phyloP scores from a whole-genome alignment of 768 basidiomycete species.

The Coprinopsis cinerea region DNA sequence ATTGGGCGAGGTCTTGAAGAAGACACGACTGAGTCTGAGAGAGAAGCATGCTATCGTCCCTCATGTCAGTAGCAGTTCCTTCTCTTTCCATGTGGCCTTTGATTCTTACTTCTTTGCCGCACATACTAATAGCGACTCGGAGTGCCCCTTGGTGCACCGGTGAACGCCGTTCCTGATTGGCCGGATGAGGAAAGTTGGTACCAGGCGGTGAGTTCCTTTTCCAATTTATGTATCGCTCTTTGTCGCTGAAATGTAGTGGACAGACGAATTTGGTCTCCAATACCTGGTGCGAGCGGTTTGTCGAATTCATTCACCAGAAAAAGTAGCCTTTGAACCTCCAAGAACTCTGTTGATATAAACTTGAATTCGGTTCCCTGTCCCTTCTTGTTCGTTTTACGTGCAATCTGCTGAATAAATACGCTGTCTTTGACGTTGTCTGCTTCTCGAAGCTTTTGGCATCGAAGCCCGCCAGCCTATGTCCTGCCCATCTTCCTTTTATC shows the following conservation, averaged over 20 bases:
- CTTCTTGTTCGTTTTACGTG: too few relatives aligned
- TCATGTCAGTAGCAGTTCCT: conserved; percentile 25
- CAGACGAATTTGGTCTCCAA: background rate
- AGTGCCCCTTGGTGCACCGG: conserved; percentile 20
- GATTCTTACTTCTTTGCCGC: background rate
- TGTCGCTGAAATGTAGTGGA: background rate
- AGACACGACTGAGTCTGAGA: conserved; percentile 20
- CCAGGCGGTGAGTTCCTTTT: background rate
- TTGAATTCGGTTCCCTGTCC: too few relatives aligned
- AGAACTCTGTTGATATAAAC: too few relatives aligned
- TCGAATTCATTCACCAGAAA: conserved; percentile 2
- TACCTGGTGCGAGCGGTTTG: conserved; percentile 2
- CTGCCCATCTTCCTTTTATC: too few relatives aligned
- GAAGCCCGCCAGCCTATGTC: too few relatives aligned
- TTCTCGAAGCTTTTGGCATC: too few relatives aligned
- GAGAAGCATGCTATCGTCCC: conserved; percentile 29
- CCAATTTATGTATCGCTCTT: background rate
- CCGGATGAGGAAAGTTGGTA: conserved; percentile 5
- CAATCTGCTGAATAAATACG: too few relatives aligned
- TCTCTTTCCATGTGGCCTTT: background rate
- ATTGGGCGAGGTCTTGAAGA: conserved; percentile 16
- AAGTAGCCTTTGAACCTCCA: background rate
- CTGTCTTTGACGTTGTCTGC: too few relatives aligned
- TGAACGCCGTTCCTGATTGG: conserved; percentile 2
- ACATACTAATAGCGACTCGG: conserved; percentile 24